Conservation (phyloP, 257 asterid species). For the Solanum dulcamara region DNA sequence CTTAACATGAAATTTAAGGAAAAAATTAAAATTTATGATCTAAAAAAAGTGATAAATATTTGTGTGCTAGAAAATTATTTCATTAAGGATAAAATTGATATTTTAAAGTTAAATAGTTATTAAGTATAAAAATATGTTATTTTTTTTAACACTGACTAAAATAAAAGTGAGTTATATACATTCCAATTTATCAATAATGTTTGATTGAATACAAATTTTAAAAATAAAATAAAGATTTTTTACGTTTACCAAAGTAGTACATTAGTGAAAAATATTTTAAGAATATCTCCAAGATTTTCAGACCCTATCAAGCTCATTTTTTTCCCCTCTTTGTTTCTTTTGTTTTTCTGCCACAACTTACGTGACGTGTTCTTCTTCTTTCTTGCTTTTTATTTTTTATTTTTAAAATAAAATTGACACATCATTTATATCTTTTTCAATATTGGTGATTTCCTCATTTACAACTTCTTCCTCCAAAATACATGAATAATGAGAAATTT, state of each 20-base stretch:
- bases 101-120: no score
- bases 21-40: no score
- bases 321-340: background rate
- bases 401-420: background rate
- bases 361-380: background rate
- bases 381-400: background rate
- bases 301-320: background rate
- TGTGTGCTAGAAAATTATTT: no score
- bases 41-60: no score
- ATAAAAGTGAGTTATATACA: no score
- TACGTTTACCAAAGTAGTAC: background rate
- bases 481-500: background rate
- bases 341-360: background rate
- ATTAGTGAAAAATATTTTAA: background rate
- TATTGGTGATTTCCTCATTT: background rate
- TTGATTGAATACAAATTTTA: no score
- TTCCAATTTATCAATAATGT: background rate
- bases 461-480: background rate
- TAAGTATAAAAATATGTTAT: no score
- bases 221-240: no score
- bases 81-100: no score
- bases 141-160: no score
- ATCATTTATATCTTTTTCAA: background rate
- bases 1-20: no score
- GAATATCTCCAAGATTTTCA: background rate